Evolutionary conservation across 768 basidiomycete species (phyloP), one percentile per base, ranked within the genome.

Genomic region (Phanerochaete carnosa): DNA sequence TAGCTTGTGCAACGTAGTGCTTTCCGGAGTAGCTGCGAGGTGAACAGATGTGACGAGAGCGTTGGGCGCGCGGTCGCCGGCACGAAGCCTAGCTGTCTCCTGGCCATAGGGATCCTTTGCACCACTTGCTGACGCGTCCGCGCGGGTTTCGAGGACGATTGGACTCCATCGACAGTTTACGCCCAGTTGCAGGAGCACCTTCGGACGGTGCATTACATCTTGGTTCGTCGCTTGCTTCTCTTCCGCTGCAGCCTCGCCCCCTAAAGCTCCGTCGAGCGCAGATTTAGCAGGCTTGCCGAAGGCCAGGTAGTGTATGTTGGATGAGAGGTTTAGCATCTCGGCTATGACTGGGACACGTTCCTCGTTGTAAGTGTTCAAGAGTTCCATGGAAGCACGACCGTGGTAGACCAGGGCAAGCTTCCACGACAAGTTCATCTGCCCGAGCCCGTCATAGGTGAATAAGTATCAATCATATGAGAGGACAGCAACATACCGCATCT

Each of bases 121-220:
- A 53, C 57, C 60, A 50, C 45, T 65, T 23, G 35, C 59, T 28
- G 77, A 59, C 23, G 45, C 55, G 51, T 47, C 60, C 33, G 35
- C 64, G 37, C 63, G 60, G 12, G 64, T 76, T 55, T 84, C 83
- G 15, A 80, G 25, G 1, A 84, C 72, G 23, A 83, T 74, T 0
- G 77, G 62, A 65, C 83, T 84, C 69, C 77, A 76, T 9, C 84
- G 75, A 64, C 80, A 85, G 68, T 85, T 85, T 46, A 84, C 73
- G 8, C 80, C 82, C 35, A 83, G 76, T 68, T 81, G 79, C 22
- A 69, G 63, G 4, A 81, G 58, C 1, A 66, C 55, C 26, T 55
- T 65, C n/a, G 59, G 55, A 19, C 59, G 59, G 43, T 22, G 51
- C 60, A 64, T 55, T 19, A 58, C 49, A 49, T 52, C 51, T 45